A percentile compares a stretch with the other conserved stretches of the same genome.
phyloP scores from a whole-genome alignment of 2,329 filamentous ascomycete species.

The Ceratocystiopsis brevicomis region DNA sequence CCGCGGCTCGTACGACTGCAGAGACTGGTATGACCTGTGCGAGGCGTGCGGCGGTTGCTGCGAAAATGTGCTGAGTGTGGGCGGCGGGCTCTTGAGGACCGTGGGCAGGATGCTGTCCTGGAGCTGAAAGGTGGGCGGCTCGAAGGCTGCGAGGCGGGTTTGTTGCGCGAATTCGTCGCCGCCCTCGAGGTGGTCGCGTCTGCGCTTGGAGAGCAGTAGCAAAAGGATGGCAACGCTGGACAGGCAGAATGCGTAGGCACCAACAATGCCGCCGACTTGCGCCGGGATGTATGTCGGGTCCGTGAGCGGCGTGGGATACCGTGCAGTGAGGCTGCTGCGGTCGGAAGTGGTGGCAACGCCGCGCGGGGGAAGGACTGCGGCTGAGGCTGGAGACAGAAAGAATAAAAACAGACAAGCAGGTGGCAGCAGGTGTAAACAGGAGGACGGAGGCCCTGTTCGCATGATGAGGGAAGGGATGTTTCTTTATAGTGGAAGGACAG shows the following conservation, averaged over 20 bases:
- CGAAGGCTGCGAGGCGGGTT: constrained; percentile 10
- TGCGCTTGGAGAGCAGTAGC: constrained; percentile 37
- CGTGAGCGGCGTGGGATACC: constrained; percentile 34
- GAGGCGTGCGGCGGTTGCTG: no score
- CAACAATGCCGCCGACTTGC: constrained; percentile 69
- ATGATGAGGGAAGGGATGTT: no score
- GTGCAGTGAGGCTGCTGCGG: constrained; percentile 30
- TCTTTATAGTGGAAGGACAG: neutral
- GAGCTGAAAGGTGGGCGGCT: constrained; percentile 12
- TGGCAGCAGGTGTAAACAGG: no score
- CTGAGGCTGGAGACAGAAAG: no score
- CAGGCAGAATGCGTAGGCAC: constrained; percentile 62
- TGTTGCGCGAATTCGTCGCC: constrained; percentile 28
- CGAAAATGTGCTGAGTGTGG: neutral
- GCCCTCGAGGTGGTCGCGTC: constrained; percentile 30
- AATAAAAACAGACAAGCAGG: no score
- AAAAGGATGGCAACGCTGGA: constrained; percentile 52
- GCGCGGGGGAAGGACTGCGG: no score
- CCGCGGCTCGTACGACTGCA: neutral
- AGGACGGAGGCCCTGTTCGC: no score
- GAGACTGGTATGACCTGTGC: no score
- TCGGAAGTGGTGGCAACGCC: no score
- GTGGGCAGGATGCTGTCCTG: constrained; percentile 10
- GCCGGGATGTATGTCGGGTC: constrained; percentile 51
- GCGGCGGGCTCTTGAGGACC: constrained; percentile 16